These are phyloP conservation scores for Neurospora terricola DNA, from an alignment of 495 filamentous ascomycete species.

Conservation along the genomic window DNA sequence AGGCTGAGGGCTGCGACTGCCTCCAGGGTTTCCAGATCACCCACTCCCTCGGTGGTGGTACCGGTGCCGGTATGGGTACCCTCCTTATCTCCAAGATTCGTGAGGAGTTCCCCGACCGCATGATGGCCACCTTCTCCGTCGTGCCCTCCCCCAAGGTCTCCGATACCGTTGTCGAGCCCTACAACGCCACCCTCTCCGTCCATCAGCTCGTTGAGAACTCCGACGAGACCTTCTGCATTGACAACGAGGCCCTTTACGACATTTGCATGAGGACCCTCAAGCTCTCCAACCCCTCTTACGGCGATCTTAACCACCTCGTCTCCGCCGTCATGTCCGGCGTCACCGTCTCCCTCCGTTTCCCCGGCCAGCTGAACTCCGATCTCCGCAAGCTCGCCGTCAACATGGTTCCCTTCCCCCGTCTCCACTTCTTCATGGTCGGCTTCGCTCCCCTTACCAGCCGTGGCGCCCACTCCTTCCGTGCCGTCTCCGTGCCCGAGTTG, in stretches of 20 bases:
- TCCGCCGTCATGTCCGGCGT: conserved; percentile 99
- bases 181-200: conserved; percentile 98
- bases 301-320: conserved; percentile 98
- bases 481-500: conserved; percentile 93
- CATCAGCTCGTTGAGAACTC: conserved; percentile 99
- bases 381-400: conserved; percentile 99
- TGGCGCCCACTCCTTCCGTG: conserved; percentile 90
- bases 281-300: conserved; percentile 95
- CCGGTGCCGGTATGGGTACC: conserved; percentile 99
- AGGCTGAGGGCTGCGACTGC: conserved; percentile 98
- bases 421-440: conserved; percentile 99
- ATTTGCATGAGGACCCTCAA: conserved; percentile 99
- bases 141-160: conserved; percentile 99
- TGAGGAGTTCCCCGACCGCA: conserved; percentile 99
- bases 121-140: conserved; percentile 99
- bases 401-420: conserved; percentile 99
- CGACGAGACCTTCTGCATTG: conserved; percentile 99
- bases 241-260: conserved; percentile 99
- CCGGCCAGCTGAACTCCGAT: conserved; percentile 99
- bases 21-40: conserved; percentile 99
- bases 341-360: conserved; percentile 97
- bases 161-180: conserved; percentile 98
- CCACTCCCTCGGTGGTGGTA: conserved; percentile 99
- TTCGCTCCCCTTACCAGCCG: conserved; percentile 98
- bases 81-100: conserved; percentile 99